Conservation (phyloP, 1,284 basidiomycete genomes). For the Cryptococcus jaspeensis region DNA sequence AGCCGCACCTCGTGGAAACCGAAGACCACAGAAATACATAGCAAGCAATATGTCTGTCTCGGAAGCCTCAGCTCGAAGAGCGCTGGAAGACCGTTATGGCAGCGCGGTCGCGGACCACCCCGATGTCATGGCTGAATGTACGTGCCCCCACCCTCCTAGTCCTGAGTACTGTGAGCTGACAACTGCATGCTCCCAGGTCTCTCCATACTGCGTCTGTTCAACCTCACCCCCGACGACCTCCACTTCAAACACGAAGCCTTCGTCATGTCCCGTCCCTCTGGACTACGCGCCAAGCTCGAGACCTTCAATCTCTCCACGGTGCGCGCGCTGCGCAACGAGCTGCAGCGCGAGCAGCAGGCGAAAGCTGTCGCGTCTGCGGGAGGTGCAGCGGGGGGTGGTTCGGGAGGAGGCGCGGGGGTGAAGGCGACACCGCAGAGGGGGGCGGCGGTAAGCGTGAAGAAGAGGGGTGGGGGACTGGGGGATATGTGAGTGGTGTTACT, state of each 20-base stretch:
- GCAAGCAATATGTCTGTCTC: constrained; percentile 17
- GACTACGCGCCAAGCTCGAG: constrained; percentile 43
- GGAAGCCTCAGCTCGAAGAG: constrained; percentile 22
- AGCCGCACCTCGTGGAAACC: too few relatives aligned
- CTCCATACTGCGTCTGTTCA: constrained; percentile 47
- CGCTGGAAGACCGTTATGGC: constrained; percentile 39
- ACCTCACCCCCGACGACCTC: constrained; percentile 46
- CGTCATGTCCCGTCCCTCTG: constrained; percentile 47
- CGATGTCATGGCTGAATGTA: constrained; percentile 48
- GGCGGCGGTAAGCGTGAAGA: constrained; percentile 30
- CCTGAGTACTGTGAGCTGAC: neutral
- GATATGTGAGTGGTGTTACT: constrained; percentile 39
- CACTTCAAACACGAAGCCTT: constrained; percentile 55
- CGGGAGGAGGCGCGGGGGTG: neutral
- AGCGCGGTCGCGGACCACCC: constrained; percentile 35
- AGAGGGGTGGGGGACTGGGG: constrained; percentile 24
- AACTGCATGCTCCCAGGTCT: constrained; percentile 34
- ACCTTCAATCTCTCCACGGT: constrained; percentile 44
- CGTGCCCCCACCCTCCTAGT: constrained; percentile 5
- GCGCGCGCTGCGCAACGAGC: constrained; percentile 49
- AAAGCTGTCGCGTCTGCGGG: constrained; percentile 26
- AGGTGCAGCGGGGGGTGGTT: neutral
- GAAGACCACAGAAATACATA: too few relatives aligned
- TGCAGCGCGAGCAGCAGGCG: constrained; percentile 46
- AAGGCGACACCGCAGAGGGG: constrained; percentile 3